These are phyloP conservation scores for Sistotremastrum niveocremeum DNA, from an alignment of 768 basidiomycete species.

Conservation along the genomic window DNA sequence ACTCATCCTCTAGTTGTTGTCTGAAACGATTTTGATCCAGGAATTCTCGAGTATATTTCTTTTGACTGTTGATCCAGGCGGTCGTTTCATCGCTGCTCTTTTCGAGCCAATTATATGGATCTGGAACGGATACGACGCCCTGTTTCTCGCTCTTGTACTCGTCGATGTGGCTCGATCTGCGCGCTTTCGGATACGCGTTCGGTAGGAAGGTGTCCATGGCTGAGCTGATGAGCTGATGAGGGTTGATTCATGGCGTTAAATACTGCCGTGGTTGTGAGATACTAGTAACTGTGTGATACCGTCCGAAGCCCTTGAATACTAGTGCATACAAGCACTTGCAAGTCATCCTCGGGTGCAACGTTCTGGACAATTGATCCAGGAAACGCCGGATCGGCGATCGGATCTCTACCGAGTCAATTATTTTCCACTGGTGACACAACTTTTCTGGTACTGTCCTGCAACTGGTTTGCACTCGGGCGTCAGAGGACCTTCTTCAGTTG, in stretches of 20 bases:
- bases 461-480: too few relatives aligned
- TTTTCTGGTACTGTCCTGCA: too few relatives aligned
- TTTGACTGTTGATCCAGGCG: constrained; percentile 49
- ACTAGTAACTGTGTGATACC: background rate
- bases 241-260: constrained; percentile 2
- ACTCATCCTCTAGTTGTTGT: constrained; percentile 41
- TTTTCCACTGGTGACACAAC: too few relatives aligned
- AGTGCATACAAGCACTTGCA: too few relatives aligned
- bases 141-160: constrained; percentile 48
- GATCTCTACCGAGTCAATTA: too few relatives aligned
- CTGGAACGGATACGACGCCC: constrained; percentile 49
- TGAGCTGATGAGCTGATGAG: constrained; percentile 18
- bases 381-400: too few relatives aligned
- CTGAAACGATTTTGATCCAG: constrained; percentile 53
- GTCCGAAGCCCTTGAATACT: too few relatives aligned
- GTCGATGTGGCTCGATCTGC: constrained; percentile 54
- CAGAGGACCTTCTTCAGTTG: constrained; percentile 2
- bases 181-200: constrained; percentile 48
- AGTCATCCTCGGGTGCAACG: too few relatives aligned
- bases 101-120: constrained; percentile 72
- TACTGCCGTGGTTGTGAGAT: constrained; percentile 6
- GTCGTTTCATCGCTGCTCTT: constrained; percentile 48
- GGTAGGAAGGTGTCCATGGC: constrained; percentile 34
- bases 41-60: constrained; percentile 40
- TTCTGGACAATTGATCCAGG: too few relatives aligned